These are phyloP conservation scores for Ensete ventricosum DNA, from an alignment of 176 grass and related monocot genomes.

Conservation along the genomic window DNA sequence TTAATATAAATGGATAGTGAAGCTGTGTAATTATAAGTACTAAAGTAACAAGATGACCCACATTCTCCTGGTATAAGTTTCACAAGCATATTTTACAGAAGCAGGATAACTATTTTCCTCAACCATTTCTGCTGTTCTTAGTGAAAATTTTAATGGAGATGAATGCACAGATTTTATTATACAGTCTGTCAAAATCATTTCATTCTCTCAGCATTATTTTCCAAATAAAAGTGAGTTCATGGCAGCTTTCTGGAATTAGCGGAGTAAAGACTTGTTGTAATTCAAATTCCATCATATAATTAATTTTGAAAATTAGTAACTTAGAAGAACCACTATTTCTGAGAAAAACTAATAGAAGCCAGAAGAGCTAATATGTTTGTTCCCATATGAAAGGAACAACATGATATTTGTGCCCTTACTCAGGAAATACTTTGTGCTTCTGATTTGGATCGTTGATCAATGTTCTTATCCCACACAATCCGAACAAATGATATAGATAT, in stretches of 20 bases:
- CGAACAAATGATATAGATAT: background rate
- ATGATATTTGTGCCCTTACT: background rate
- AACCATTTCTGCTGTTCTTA: background rate
- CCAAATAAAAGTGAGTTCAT: background rate
- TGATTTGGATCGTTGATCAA: background rate
- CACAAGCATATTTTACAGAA: background rate
- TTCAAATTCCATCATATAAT: background rate
- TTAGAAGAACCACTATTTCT: background rate
- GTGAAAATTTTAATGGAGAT: background rate
- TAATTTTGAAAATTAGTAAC: background rate
- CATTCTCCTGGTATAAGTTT: background rate
- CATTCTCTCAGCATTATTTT: background rate
- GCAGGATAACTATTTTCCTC: background rate
- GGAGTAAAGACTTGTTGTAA: background rate
- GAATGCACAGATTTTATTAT: background rate
- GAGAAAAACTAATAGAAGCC: background rate
- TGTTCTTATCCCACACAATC: background rate
- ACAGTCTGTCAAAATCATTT: background rate
- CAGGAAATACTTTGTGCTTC: background rate
- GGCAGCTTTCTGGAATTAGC: background rate
- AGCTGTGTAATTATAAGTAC: background rate
- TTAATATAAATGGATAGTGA: background rate
- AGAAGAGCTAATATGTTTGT: no score
- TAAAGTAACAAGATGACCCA: background rate
- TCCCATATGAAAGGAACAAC: background rate